These are phyloP conservation scores for Naganishia antarctica DNA, from an alignment of 768 basidiomycete species.

Conservation along the genomic window DNA sequence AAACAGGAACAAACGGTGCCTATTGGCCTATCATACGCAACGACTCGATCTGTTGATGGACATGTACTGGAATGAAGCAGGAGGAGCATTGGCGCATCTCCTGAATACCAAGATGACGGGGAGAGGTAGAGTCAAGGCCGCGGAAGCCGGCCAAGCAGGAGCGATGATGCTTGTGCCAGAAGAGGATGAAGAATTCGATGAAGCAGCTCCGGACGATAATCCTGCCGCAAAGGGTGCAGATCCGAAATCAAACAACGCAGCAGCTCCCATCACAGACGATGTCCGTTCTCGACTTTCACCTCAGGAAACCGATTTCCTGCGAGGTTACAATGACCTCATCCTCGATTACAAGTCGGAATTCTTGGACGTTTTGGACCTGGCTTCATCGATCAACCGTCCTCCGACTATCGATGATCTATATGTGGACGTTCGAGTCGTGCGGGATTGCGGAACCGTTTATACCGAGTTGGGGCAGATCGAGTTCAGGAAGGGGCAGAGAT, in stretches of 20 bases:
- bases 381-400: conserved; percentile 68
- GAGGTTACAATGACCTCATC: conserved; percentile 71
- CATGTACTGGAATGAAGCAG: conserved; percentile 77
- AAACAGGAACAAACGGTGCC: conserved; percentile 87
- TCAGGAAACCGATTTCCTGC: conserved; percentile 66
- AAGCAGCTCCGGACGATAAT: neutral
- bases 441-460: conserved; percentile 85
- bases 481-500: conserved; percentile 82
- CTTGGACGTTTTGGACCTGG: conserved; percentile 73
- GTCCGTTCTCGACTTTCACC: conserved; percentile 44
- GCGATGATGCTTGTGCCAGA: conserved; percentile 23
- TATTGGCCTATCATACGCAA: conserved; percentile 87
- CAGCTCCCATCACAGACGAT: conserved; percentile 30
- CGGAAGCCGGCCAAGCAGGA: conserved; percentile 19
- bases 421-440: conserved; percentile 76
- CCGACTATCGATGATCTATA: conserved; percentile 64
- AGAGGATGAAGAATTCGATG: conserved; percentile 21
- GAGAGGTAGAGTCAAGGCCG: neutral
- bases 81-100: conserved; percentile 79
- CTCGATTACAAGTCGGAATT: conserved; percentile 81
- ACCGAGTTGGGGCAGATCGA: conserved; percentile 84
- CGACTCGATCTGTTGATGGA: conserved; percentile 75
- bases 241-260: conserved; percentile 2
- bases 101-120: conserved; percentile 49
- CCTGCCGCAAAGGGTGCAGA: neutral